These are phyloP conservation scores for Misopates orontium DNA, from an alignment of 257 asterid species.

Conservation along the genomic window DNA sequence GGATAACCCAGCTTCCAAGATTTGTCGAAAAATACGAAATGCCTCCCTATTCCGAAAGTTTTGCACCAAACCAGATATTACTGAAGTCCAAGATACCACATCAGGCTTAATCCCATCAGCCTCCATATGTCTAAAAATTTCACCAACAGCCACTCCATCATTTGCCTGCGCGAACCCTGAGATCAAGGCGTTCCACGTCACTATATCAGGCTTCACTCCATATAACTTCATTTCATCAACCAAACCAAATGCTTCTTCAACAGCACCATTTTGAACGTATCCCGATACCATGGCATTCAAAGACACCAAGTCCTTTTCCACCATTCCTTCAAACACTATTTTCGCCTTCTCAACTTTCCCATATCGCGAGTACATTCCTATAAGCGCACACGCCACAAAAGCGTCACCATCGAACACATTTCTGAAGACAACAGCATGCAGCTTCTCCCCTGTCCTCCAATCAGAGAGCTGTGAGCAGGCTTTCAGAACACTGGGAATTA, in stretches of 20 bases:
- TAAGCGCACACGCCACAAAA: constrained; percentile 55
- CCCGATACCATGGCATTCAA: constrained; percentile 70
- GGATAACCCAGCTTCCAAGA: constrained; percentile 44
- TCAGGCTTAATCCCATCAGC: constrained; percentile 53
- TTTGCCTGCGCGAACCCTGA: constrained; percentile 69
- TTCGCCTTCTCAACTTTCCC: constrained; percentile 47
- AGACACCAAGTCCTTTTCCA: constrained; percentile 52
- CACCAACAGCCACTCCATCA: constrained; percentile 38
- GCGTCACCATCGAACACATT: constrained; percentile 44
- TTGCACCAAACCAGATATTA: constrained; percentile 67
- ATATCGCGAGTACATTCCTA: constrained; percentile 68
- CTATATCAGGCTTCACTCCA: constrained; percentile 52
- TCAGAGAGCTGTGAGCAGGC: constrained; percentile 69
- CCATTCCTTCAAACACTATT: constrained; percentile 51
- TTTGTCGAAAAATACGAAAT: constrained; percentile 38
- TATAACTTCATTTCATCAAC: constrained; percentile 44
- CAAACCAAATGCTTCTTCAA: constrained; percentile 39
- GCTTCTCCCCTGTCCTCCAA: constrained; percentile 41
- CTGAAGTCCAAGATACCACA: constrained; percentile 70
- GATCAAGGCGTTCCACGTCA: constrained; percentile 65
- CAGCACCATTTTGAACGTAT: constrained; percentile 42
- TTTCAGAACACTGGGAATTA: constrained; percentile 70
- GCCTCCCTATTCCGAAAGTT: constrained; percentile 51
- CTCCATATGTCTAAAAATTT: constrained; percentile 42
- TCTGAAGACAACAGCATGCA: constrained; percentile 53